Evolutionary conservation across 1,284 basidiomycete species (phyloP).

Genomic region (Sanghuangporus weigelae): DNA sequence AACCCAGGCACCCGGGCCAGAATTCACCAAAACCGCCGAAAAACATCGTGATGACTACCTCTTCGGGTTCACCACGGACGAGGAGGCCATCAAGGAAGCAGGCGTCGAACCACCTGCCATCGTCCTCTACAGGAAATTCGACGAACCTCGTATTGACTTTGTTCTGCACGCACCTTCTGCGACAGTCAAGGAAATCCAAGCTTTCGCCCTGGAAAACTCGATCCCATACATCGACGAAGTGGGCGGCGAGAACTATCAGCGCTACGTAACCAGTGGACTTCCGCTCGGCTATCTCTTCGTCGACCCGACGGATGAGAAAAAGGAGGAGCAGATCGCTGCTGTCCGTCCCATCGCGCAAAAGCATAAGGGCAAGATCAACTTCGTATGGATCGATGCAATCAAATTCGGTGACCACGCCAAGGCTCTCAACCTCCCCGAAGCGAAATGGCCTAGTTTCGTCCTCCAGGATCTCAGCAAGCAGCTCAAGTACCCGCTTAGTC

Average conservation of each 20-base stretch:
- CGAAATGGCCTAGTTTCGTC: conserved; percentile 92
- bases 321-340: conserved; percentile 61
- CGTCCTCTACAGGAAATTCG: conserved; percentile 91
- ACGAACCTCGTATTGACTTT: conserved; percentile 77
- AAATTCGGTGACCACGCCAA: conserved; percentile 97
- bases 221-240: conserved; percentile 93
- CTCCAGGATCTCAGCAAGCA: conserved; percentile 82
- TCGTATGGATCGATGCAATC: conserved; percentile 97
- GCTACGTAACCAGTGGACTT: conserved; percentile 78
- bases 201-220: conserved; percentile 81
- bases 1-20: conserved; percentile 61
- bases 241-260: conserved; percentile 88
- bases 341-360: conserved; percentile 76
- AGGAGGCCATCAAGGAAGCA: conserved; percentile 61
- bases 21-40: conserved; percentile 79
- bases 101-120: conserved; percentile 78
- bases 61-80: conserved; percentile 82
- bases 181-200: conserved; percentile 58
- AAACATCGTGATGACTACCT: conserved; percentile 89
- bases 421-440: conserved; percentile 81
- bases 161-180: conserved; percentile 58
- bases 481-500: conserved; percentile 88
- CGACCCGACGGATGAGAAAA: conserved; percentile 71
- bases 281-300: conserved; percentile 96
- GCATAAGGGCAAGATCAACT: conserved; percentile 88